Conservation (phyloP, 305 asterid genomes). For the Ajuga reptans region DNA sequence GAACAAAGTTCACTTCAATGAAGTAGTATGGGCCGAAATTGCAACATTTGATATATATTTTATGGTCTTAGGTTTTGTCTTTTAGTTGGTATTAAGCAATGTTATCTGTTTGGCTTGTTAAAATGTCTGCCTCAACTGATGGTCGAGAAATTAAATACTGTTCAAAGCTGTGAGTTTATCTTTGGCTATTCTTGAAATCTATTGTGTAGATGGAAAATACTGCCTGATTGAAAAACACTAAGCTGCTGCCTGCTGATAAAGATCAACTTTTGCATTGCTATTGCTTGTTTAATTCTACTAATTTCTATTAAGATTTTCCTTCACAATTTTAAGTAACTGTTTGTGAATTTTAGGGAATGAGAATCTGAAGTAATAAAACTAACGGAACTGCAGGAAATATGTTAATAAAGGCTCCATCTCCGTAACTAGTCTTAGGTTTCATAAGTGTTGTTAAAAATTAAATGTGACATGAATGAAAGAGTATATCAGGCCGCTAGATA, state of each 20-base stretch:
- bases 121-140: not conserved
- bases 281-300: not conserved
- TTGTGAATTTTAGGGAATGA: not conserved
- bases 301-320: not conserved
- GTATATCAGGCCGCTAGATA: not conserved
- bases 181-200: constrained; percentile 5
- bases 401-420: not conserved
- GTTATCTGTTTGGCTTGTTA: not conserved
- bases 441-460: not conserved
- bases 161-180: constrained; percentile 3
- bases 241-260: not conserved
- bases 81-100: not conserved
- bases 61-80: not conserved
- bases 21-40: not conserved
- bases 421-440: not conserved
- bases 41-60: not conserved
- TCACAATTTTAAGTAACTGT: not conserved
- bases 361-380: not conserved
- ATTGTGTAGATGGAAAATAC: not conserved
- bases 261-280: not conserved
- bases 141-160: not conserved
- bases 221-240: not conserved
- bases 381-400: not conserved
- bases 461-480: not conserved
- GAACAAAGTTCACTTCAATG: not conserved